Conservation (phyloP, 768 basidiomycete genomes). For the Lactifluus rugatus region DNA sequence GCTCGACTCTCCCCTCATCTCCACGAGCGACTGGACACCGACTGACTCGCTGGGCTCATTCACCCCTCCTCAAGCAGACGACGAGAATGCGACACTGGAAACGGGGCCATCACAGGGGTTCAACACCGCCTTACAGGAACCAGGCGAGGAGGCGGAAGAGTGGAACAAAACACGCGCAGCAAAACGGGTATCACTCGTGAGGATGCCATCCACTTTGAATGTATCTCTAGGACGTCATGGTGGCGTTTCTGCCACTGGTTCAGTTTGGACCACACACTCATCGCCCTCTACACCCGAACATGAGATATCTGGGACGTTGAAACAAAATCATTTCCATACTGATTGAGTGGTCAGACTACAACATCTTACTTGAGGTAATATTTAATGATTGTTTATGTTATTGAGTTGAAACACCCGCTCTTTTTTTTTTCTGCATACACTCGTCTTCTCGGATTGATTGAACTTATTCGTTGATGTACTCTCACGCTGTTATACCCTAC, state of each 20-base stretch:
- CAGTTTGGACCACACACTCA: background rate
- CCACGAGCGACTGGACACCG: background rate
- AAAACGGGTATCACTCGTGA: slow-evolving; percentile 75
- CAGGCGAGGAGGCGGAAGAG: slow-evolving; percentile 71
- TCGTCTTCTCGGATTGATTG: background rate
- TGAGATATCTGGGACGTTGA: background rate
- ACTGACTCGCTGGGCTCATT: background rate
- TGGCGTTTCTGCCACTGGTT: background rate
- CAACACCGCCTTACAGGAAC: slow-evolving; percentile 36
- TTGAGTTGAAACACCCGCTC: background rate
- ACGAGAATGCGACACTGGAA: slow-evolving; percentile 3
- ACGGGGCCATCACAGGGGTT: slow-evolving; percentile 29
- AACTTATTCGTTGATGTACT: slow-evolving; percentile 1
- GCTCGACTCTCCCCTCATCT: background rate
- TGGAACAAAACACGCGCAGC: slow-evolving; percentile 83
- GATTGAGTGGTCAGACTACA: background rate
- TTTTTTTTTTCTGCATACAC: background rate
- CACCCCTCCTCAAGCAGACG: background rate
- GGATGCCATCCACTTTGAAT: slow-evolving; percentile 49
- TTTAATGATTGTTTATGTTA: slow-evolving; percentile 11
- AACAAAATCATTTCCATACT: background rate
- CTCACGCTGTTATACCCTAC: background rate
- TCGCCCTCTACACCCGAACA: background rate
- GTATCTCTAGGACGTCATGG: slow-evolving; percentile 23
- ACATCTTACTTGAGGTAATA: slow-evolving; percentile 4